phyloP scores from a whole-genome alignment of 257 asterid genomes.

The Solanum corneliomulleri region DNA sequence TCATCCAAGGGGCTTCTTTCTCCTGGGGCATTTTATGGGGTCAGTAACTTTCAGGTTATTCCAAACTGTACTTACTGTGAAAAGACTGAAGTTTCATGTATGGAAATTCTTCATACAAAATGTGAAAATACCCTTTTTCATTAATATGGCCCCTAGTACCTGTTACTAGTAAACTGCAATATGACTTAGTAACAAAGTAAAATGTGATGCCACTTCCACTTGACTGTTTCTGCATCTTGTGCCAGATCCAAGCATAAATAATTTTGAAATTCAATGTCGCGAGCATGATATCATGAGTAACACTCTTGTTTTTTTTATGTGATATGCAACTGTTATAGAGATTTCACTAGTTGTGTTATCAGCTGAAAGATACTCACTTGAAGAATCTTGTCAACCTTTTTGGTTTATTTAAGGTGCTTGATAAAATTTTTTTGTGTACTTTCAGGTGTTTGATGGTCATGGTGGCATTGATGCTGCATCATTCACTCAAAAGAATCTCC shows the following conservation, averaged over 20 bases:
- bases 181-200: neutral
- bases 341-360: neutral
- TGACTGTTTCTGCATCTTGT: neutral
- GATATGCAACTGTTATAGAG: neutral
- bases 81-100: neutral
- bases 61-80: neutral
- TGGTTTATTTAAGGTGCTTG: neutral
- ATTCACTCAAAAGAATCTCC: slow-evolving; percentile 55
- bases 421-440: neutral
- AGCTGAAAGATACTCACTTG: neutral
- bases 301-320: neutral
- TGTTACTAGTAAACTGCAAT: neutral
- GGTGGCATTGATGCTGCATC: slow-evolving; percentile 80
- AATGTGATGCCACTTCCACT: neutral
- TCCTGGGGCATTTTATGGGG: slow-evolving; percentile 86
- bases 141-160: neutral
- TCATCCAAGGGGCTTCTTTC: slow-evolving; percentile 25
- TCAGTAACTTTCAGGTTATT: slow-evolving; percentile 20
- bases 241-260: neutral
- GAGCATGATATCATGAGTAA: neutral
- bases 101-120: neutral
- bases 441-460: slow-evolving; percentile 84
- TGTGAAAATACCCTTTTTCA: neutral
- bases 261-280: neutral
- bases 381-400: neutral